phyloP scores from a whole-genome alignment of 768 basidiomycete genomes.

The Daedaleopsis nitida region DNA sequence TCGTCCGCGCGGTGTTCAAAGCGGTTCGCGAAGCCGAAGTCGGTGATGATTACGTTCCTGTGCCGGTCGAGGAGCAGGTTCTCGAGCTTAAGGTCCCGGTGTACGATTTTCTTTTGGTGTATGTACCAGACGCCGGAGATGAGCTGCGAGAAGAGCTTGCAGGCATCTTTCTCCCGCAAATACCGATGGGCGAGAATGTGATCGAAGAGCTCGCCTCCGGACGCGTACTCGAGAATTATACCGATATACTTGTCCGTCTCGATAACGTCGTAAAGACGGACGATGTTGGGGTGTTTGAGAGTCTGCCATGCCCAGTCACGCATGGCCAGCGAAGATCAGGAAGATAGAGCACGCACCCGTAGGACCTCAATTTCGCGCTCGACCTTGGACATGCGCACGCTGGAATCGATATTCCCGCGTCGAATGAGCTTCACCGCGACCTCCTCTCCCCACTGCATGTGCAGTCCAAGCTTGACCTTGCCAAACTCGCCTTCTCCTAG shows the following conservation, averaged over 20 bases:
- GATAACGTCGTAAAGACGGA: slow-evolving; percentile 96
- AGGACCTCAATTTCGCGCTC: slow-evolving; percentile 98
- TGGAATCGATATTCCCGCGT: slow-evolving; percentile 86
- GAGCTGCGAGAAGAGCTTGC: slow-evolving; percentile 96
- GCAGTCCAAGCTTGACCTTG: slow-evolving; percentile 97
- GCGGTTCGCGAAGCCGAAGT: slow-evolving; percentile 98
- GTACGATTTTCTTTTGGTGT: slow-evolving; percentile 98
- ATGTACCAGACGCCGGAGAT: slow-evolving; percentile 99
- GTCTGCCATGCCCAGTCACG: slow-evolving; percentile 48
- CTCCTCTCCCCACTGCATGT: slow-evolving; percentile 92
- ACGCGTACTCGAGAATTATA: slow-evolving; percentile 98
- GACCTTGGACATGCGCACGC: slow-evolving; percentile 89
- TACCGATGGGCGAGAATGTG: slow-evolving; percentile 98
- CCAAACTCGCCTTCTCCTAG: slow-evolving; percentile 98
- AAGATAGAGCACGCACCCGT: slow-evolving; percentile 57
- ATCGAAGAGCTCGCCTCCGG: slow-evolving; percentile 98
- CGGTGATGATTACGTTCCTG: slow-evolving; percentile 98
- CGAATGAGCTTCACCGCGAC: slow-evolving; percentile 98
- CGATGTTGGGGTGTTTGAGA: slow-evolving; percentile 97
- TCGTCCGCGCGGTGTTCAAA: slow-evolving; percentile 93
- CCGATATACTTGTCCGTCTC: slow-evolving; percentile 99
- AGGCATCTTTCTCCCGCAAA: slow-evolving; percentile 91
- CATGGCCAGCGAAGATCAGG: slow-evolving; percentile 21
- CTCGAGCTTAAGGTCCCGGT: slow-evolving; percentile 98
- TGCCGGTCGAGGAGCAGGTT: slow-evolving; percentile 96